Base-by-base conservation (phyloP, 768 basidiomycete species). In the Hebeloma cylindrosporum region DNA sequence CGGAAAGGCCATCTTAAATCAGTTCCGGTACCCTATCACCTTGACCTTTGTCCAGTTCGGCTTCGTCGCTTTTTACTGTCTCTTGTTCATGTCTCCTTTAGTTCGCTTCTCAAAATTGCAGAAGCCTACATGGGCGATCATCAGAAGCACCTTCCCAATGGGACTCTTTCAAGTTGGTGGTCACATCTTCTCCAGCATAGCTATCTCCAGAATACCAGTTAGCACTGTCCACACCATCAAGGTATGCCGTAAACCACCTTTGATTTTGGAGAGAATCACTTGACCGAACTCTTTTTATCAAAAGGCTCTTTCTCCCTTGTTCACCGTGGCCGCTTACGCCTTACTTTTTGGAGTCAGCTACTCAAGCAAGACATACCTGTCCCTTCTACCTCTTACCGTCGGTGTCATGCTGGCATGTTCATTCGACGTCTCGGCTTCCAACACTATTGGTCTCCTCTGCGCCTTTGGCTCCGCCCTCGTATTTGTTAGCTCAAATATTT, bases 211-310 rank as follows among this genome's bases (percentile, higher is more conserved):
- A 39, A 95, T 97, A 49, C 92, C 89, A 2, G 96, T 99, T 47
- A 93, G 89, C 70, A 99, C 96, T 0, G 93, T 97, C 10, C 96
- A 99, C 64, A 98, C 95, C 35, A 97, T 98, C 68, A 99, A 99
- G 84, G 95, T 95, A 57, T 55, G 76, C 62, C 37, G 35, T 37
- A 28, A n/a, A n/a, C n/a, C n/a, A n/a, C n/a, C n/a, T n/a, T n/a
- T n/a, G n/a, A n/a, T n/a, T n/a, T n/a, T n/a, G 8, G 10, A 7
- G 4, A 43, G 22, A 17, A 17, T 37, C 14, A 34, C 18, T 22
- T 22, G 43, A 13, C 43, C 8, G 5, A 43, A 14, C 32, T 14
- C 27, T 37, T 22, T 30, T 28, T 25, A 43, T 39, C 49, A 9
- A 25, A 37, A 98, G 96, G 96, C 96, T 0, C 71, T 98, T 31